Evolutionary conservation across 2,329 filamentous ascomycete genomes (phyloP).

Genomic region (Hymenoscyphus fraxineus): DNA sequence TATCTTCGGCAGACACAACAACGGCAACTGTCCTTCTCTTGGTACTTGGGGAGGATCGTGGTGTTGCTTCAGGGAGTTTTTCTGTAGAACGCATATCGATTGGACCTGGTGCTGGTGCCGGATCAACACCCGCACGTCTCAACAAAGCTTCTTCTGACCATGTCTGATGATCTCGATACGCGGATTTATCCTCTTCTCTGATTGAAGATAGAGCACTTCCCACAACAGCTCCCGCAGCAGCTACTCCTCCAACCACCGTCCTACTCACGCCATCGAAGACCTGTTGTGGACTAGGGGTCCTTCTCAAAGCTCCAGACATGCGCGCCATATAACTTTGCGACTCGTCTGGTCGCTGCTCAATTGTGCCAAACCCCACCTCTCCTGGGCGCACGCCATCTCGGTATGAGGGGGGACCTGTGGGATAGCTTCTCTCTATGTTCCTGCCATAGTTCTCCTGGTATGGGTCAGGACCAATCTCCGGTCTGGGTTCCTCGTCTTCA

Average conservation of each 20-base stretch:
- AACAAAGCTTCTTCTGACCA: slow-evolving; percentile 89
- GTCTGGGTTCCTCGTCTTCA: slow-evolving; percentile 47
- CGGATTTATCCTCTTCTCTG: slow-evolving; percentile 75
- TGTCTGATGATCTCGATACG: slow-evolving; percentile 79
- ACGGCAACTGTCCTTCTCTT: slow-evolving; percentile 70
- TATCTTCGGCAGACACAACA: slow-evolving; percentile 76
- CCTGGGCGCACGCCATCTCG: slow-evolving; percentile 38
- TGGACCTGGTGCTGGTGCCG: slow-evolving; percentile 22
- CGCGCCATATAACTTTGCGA: slow-evolving; percentile 65
- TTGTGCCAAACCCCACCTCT: slow-evolving; percentile 42
- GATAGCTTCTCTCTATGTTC: slow-evolving; percentile 32
- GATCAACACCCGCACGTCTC: slow-evolving; percentile 47
- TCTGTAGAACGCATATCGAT: slow-evolving; percentile 27
- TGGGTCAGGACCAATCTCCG: slow-evolving; percentile 42
- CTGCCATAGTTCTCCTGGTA: slow-evolving; percentile 27
- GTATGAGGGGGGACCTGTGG: slow-evolving; percentile 39
- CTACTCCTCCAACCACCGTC: slow-evolving; percentile 74
- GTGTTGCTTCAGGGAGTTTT: slow-evolving; percentile 22
- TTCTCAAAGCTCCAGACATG: slow-evolving; percentile 75
- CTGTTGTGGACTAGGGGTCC: slow-evolving; percentile 83
- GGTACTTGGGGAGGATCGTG: slow-evolving; percentile 20
- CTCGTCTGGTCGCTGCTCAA: slow-evolving; percentile 40
- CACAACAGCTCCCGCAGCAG: slow-evolving; percentile 76
- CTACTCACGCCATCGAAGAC: slow-evolving; percentile 80
- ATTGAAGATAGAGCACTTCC: slow-evolving; percentile 81